Evolutionary conservation across 768 basidiomycete species (phyloP), one percentile per base, ranked within the genome.

Genomic region (Heimioporus sp.): DNA sequence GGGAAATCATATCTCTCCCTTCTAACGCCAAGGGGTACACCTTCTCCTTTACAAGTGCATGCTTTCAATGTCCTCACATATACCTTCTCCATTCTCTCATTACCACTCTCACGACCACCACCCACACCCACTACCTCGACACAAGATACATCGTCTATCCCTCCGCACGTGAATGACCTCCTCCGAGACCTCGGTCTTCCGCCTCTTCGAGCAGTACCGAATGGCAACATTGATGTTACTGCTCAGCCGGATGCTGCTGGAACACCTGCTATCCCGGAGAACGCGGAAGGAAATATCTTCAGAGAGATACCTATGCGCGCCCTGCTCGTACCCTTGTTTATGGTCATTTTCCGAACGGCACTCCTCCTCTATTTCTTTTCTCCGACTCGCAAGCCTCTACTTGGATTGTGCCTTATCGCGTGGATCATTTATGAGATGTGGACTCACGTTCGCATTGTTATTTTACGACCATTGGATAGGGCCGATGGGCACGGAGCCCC

Each of bases 401-500:
- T 90, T 52, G 85, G 82, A 34, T 57, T 87, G 36, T 69, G 89
- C 51, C 76, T 90, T 30, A 68, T 83, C 20, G 79, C 75, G 2
- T 90, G 86, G 86, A 80, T 87, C 65, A 49, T 85, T 21, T 90
- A 87, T 64, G 88, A 90, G 66, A 81, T 86, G 32, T 88, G 86
- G 86, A 79, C 78, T 46, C 83, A 84, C 21, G 77, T 90, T 51
- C 77, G 83, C 36, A 76, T 67, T 31, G 69, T 73, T 38, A 55
- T 78, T 19, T 56, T 70, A 68, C 58, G 79, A 60, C 44, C 61
- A 74, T 28, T 61, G 43, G 64, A 67, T 32, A 76, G 73, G 53
- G 72, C 68, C 43, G 55, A 53, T 24, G 54, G 55, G 13, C 61
- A 64, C 46, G 64, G 46, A 9, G 65, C 57, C 15, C 60, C 41